Evolutionary conservation across 2,329 filamentous ascomycete species (phyloP).

Genomic region (Sporothrix schenckii): DNA sequence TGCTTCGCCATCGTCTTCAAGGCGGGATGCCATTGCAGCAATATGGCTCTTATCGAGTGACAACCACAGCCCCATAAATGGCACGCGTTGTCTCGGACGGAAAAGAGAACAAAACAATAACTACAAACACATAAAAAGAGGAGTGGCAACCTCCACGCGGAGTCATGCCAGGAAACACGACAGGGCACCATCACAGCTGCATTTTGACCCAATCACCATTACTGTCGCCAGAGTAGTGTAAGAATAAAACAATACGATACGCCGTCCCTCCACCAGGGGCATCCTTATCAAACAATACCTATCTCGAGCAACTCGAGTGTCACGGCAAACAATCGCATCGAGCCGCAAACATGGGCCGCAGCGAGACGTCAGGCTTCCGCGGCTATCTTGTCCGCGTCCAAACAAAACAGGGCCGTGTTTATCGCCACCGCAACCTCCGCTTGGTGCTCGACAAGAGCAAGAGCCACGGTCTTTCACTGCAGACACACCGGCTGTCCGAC

Average conservation of each 20-base stretch:
- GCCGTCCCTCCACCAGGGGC: no score
- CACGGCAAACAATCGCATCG: neutral
- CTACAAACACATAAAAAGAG: no score
- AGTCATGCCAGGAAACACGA: neutral
- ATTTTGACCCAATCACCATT: neutral
- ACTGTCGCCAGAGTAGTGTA: conserved; percentile 14
- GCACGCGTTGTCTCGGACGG: neutral
- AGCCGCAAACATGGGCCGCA: conserved; percentile 1
- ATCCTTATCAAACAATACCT: neutral
- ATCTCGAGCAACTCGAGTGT: neutral
- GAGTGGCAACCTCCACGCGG: neutral
- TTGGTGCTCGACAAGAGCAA: conserved; percentile 7
- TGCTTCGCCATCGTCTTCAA: no score
- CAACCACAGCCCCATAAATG: neutral
- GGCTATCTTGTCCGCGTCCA: conserved; percentile 18
- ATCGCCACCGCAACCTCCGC: conserved; percentile 20
- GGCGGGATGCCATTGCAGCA: neutral
- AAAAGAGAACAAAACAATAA: neutral
- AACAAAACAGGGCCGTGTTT: conserved; percentile 17
- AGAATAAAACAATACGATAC: neutral
- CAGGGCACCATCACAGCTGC: neutral
- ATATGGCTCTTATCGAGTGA: neutral
- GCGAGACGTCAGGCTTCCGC: conserved; percentile 8
- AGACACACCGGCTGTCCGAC: neutral
- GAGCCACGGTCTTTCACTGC: neutral